Percentiles rank a stretch among this genome's conserved stretches.
These are phyloP conservation scores for Krasilnikovozyma curviuscula DNA, from an alignment of 768 basidiomycete species.

Conservation along the genomic window DNA sequence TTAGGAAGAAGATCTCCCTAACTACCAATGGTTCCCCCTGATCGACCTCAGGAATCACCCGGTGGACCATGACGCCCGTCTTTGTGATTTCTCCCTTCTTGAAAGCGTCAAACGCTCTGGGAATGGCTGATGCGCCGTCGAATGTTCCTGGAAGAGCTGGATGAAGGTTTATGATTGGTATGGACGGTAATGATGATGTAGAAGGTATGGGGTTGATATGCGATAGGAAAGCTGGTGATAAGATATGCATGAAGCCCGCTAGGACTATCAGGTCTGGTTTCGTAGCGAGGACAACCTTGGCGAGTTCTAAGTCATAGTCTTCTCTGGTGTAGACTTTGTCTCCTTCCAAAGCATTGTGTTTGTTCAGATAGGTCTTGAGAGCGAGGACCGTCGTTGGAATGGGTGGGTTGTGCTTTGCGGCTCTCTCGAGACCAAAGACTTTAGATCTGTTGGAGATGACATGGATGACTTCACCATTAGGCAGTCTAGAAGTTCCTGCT, in stretches of 20 bases:
- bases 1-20: constrained; percentile 53
- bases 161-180: constrained; percentile 89
- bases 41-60: constrained; percentile 83
- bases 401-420: constrained; percentile 39
- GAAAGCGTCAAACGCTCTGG: constrained; percentile 75
- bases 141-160: constrained; percentile 93
- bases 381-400: constrained; percentile 69
- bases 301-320: constrained; percentile 73
- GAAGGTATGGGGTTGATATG: not conserved
- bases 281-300: constrained; percentile 42
- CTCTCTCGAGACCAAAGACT: constrained; percentile 75
- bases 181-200: constrained; percentile 19
- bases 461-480: constrained; percentile 48
- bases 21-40: constrained; percentile 73
- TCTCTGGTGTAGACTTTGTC: constrained; percentile 33
- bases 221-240: constrained; percentile 56
- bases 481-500: constrained; percentile 45
- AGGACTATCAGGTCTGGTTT: constrained; percentile 70
- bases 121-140: constrained; percentile 80
- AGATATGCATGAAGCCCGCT: constrained; percentile 99
- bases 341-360: constrained; percentile 41
- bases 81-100: constrained; percentile 55
- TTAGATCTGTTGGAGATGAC: constrained; percentile 85
- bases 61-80: constrained; percentile 82
- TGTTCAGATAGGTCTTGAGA: constrained; percentile 56